Base-by-base conservation (phyloP, 805 yeast species). In the Saturnispora kantuleensis region DNA sequence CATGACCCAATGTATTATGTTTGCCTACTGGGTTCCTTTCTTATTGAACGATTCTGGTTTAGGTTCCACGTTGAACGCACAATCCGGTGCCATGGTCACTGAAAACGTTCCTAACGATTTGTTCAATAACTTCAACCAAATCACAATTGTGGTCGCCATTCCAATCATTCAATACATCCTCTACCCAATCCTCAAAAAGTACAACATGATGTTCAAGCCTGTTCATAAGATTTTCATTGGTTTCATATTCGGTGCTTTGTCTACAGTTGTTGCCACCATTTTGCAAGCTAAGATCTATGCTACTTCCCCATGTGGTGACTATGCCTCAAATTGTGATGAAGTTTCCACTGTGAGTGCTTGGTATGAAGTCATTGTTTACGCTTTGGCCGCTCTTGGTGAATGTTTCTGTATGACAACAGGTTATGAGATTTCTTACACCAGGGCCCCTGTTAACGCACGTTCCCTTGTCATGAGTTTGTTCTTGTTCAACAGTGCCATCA, bases 61-160 rank as follows among this genome's bases (percentile, higher is more conserved):
- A 52, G 76, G 76, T 29, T 60, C 70, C 35, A 49, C 59, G 11
- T 74, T 69, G 54, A 72, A 68, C 47, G 70, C 76, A 3, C 78
- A 73, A 57, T 77, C 78, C 39, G 76, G 75, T 49, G 66, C 75
- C 29, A 72, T 74, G 79, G 57, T 67, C 10, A 62, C 72, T 29
- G 60, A 70, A 29, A 76, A 76, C 39, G 75, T 75, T 52, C 79
- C 79, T 47, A 74, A 74, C 53, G 79, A 75, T 64, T 66, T 74
- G 52, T 71, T 73, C 62, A 67, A 64, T 50, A 74, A 72, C 55
- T 73, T 74, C 62, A 74, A 74, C 52, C 77, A 76, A 38, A 64
- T 74, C 47, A 68, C 78, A 13, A 75, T 74, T 52, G 71, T 74
- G 49, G 63, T 74, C 40, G 60, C 71, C 47, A 67, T 74, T 46